Conservation (phyloP, 2,329 filamentous ascomycete species). For the Epichloe elymi region DNA sequence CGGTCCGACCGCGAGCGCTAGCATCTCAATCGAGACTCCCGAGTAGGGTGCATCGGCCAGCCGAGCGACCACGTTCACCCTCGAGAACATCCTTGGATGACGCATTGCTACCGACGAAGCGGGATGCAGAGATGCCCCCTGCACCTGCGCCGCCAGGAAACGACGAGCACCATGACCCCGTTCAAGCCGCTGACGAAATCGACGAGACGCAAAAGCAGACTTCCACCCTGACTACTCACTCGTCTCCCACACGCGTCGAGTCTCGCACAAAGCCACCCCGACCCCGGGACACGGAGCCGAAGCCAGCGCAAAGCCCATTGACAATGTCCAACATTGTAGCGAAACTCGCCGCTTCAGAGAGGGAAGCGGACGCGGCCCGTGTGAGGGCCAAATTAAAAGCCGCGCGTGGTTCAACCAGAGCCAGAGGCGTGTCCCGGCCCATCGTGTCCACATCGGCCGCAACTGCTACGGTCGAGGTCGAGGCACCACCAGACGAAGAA, state of each 20-base stretch:
- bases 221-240: background rate
- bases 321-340: slow-evolving; percentile 50
- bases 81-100: slow-evolving; percentile 22
- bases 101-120: slow-evolving; percentile 17
- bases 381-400: slow-evolving; percentile 50
- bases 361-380: slow-evolving; percentile 51
- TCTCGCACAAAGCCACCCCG: background rate
- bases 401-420: slow-evolving; percentile 25
- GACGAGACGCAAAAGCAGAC: background rate
- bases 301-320: slow-evolving; percentile 39
- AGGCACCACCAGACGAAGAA: slow-evolving; percentile 3
- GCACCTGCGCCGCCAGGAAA: background rate
- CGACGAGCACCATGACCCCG: background rate
- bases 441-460: slow-evolving; percentile 7
- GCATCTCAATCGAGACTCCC: slow-evolving; percentile 3
- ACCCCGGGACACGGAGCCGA: background rate
- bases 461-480: background rate
- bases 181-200: background rate
- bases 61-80: slow-evolving; percentile 13
- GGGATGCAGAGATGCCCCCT: slow-evolving; percentile 6
- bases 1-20: slow-evolving; percentile 3
- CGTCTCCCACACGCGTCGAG: background rate
- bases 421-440: slow-evolving; percentile 18
- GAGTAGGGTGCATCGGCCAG: background rate
- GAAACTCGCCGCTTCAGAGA: slow-evolving; percentile 50